Percentiles rank a stretch among this genome's conserved stretches.
phyloP scores from a whole-genome alignment of 2,329 filamentous ascomycete genomes.

The Hymenoscyphus albidus region DNA sequence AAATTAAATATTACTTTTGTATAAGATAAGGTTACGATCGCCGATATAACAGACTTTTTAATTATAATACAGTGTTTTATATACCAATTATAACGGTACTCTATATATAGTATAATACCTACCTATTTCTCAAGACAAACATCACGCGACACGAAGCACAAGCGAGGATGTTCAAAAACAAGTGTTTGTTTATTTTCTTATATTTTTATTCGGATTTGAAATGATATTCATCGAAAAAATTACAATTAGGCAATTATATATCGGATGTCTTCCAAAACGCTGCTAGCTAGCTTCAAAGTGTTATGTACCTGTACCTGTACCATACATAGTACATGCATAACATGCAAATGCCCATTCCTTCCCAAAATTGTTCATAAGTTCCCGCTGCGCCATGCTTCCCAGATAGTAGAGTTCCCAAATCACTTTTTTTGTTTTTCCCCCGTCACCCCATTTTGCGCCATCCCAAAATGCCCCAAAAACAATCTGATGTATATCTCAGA shows the following conservation, averaged over 20 bases:
- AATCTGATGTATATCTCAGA: background rate
- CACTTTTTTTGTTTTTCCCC: background rate
- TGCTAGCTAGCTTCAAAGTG: background rate
- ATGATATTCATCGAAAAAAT: background rate
- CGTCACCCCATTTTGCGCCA: background rate
- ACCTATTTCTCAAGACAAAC: too few species aligned
- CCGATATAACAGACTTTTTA: too few species aligned
- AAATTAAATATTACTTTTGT: too few species aligned
- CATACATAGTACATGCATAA: background rate
- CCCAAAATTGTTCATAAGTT: background rate
- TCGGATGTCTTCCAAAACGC: background rate
- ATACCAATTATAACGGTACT: too few species aligned
- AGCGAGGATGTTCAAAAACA: background rate
- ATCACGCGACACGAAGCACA: background rate
- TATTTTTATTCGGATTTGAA: background rate
- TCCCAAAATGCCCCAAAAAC: background rate
- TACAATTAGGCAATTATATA: background rate
- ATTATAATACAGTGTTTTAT: too few species aligned
- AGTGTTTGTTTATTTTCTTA: background rate
- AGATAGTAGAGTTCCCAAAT: background rate
- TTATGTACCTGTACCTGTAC: background rate
- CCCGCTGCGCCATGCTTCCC: background rate
- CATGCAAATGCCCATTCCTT: background rate
- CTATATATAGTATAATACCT: too few species aligned
- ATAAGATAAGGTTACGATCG: too few species aligned